These are phyloP conservation scores for Collybiopsis luxurians DNA, from an alignment of 768 basidiomycete species.

Conservation along the genomic window DNA sequence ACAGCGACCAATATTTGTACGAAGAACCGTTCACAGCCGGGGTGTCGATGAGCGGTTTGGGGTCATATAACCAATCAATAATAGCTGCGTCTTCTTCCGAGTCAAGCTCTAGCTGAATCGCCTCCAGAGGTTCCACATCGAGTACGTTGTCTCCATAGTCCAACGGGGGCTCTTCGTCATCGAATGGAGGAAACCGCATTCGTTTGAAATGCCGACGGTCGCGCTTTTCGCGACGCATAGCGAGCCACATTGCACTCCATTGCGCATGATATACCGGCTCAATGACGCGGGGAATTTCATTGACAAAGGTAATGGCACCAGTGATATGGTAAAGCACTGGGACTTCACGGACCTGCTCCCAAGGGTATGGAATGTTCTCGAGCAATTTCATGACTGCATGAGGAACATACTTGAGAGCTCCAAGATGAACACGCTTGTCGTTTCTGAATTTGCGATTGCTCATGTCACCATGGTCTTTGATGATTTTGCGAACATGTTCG, in stretches of 20 bases:
- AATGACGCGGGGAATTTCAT: conserved; percentile 94
- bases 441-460: conserved; percentile 98
- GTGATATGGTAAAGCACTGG: conserved; percentile 99
- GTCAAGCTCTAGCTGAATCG: conserved; percentile 95
- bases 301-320: conserved; percentile 99
- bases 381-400: conserved; percentile 99
- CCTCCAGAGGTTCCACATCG: conserved; percentile 96
- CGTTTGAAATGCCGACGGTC: conserved; percentile 99
- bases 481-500: conserved; percentile 98
- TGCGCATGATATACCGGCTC: conserved; percentile 99
- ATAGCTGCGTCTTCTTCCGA: conserved; percentile 89
- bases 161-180: conserved; percentile 97
- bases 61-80: conserved; percentile 98
- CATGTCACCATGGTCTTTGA: conserved; percentile 99
- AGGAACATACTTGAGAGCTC: conserved; percentile 97
- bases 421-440: conserved; percentile 98
- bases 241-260: conserved; percentile 99
- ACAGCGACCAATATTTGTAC: conserved; percentile 91
- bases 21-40: conserved; percentile 89
- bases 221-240: conserved; percentile 97
- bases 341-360: conserved; percentile 99
- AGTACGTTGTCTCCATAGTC: conserved; percentile 99
- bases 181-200: conserved; percentile 99
- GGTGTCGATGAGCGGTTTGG: conserved; percentile 90
- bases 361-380: conserved; percentile 96